These are phyloP conservation scores for Primulina eburnea DNA, from an alignment of 257 asterid genomes.

Conservation along the genomic window DNA sequence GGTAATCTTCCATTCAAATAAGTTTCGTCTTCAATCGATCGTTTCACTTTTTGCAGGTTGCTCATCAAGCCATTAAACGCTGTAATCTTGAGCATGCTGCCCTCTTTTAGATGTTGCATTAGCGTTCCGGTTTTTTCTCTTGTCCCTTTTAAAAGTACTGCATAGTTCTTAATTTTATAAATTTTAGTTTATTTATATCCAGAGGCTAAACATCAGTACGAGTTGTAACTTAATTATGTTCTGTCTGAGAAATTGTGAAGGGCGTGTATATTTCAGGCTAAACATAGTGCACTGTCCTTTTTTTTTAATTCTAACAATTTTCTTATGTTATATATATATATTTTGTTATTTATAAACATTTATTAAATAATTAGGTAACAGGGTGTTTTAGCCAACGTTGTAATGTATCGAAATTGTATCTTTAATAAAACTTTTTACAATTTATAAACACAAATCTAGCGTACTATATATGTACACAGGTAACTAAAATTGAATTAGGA, in stretches of 20 bases:
- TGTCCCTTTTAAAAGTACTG: background rate
- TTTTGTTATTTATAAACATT: too few species aligned
- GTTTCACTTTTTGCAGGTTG: conserved; percentile 17
- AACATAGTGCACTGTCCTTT: too few species aligned
- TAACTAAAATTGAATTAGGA: too few species aligned
- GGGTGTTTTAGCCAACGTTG: too few species aligned
- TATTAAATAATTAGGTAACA: too few species aligned
- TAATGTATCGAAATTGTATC: too few species aligned
- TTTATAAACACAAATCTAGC: too few species aligned
- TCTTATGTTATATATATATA: too few species aligned
- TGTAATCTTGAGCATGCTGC: conserved; percentile 17
- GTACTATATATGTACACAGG: too few species aligned
- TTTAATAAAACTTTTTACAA: too few species aligned
- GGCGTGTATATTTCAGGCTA: background rate
- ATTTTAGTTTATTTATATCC: conserved; percentile 21
- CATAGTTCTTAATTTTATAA: conserved; percentile 28
- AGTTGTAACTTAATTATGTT: background rate
- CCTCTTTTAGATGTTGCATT: conserved; percentile 21
- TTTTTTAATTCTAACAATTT: too few species aligned
- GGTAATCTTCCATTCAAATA: conserved; percentile 6
- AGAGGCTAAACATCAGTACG: background rate
- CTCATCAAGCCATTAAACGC: conserved; percentile 7
- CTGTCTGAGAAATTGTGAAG: background rate
- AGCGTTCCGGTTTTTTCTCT: conserved; percentile 15
- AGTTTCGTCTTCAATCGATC: background rate